These are phyloP conservation scores for Cyclotella choctawhatcheeana DNA, from an alignment of 108 stramenopile genomes.

Conservation along the genomic window DNA sequence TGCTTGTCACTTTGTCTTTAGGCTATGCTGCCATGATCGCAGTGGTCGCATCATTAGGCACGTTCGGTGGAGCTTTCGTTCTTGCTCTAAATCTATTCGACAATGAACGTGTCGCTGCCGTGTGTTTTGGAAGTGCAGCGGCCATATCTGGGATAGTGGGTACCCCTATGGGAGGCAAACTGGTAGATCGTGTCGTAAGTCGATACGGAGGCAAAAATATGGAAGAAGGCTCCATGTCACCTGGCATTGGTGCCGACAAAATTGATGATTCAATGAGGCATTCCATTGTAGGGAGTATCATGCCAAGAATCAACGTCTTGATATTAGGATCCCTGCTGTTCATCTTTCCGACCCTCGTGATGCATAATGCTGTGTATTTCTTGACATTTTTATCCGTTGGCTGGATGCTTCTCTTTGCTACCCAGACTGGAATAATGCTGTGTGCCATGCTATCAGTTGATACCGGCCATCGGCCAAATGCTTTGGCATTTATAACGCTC, in stretches of 20 bases:
- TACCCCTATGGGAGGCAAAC: neutral
- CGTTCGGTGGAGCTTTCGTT: constrained; percentile 48
- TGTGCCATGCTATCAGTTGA: constrained; percentile 49
- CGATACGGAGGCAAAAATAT: constrained; percentile 17
- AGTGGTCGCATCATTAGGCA: constrained; percentile 45
- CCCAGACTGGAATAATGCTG: constrained; percentile 47
- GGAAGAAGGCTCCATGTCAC: neutral
- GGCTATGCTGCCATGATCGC: constrained; percentile 49
- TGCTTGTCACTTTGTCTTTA: constrained; percentile 45
- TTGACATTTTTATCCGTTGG: constrained; percentile 49
- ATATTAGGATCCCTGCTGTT: constrained; percentile 29
- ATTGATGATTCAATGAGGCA: constrained; percentile 39
- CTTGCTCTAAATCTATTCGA: constrained; percentile 48
- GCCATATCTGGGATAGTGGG: constrained; percentile 38
- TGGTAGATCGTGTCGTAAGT: constrained; percentile 25
- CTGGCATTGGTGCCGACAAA: constrained; percentile 20
- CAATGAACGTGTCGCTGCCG: constrained; percentile 43
- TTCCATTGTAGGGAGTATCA: constrained; percentile 37
- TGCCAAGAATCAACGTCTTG: constrained; percentile 44
- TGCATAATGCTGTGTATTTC: constrained; percentile 48
- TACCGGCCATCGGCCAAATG: constrained; percentile 51
- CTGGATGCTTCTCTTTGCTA: constrained; percentile 53
- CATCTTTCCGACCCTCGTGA: constrained; percentile 43
- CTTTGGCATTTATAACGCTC: constrained; percentile 48
- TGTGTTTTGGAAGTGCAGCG: constrained; percentile 48